A percentile compares a stretch with the other conserved stretches of the same genome.
Evolutionary conservation across 2,329 filamentous ascomycete species (phyloP).

Genomic region (Volutella citrinella): DNA sequence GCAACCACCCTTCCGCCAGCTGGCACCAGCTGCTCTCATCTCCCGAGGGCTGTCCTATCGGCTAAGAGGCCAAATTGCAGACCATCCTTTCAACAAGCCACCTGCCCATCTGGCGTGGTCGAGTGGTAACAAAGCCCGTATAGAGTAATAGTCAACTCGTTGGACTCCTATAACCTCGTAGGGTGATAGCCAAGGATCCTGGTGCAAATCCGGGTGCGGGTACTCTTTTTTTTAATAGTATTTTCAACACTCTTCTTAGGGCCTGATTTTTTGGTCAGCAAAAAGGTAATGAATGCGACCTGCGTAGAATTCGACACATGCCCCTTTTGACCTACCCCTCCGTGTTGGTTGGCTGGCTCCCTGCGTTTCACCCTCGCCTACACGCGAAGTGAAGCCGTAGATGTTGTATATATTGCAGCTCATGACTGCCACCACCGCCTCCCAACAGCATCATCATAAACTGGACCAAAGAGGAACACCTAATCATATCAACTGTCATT

Average conservation of each 20-base stretch:
- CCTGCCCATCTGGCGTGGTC: slow-evolving; percentile 12
- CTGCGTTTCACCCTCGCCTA: no score
- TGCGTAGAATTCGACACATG: no score
- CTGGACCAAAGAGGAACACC: no score
- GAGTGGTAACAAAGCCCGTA: slow-evolving; percentile 27
- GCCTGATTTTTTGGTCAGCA: background rate
- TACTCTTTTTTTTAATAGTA: slow-evolving; percentile 18
- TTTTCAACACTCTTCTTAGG: background rate
- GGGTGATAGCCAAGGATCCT: slow-evolving; percentile 33
- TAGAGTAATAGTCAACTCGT: slow-evolving; percentile 36
- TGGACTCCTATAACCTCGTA: slow-evolving; percentile 32
- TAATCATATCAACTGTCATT: no score
- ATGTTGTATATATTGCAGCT: no score
- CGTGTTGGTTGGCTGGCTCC: no score
- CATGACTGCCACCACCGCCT: no score
- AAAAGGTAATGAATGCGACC: no score
- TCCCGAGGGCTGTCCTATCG: slow-evolving; percentile 3
- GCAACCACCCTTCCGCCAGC: slow-evolving; percentile 14
- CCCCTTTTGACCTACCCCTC: no score
- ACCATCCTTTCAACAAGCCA: slow-evolving; percentile 11
- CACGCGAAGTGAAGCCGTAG: no score
- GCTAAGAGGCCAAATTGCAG: slow-evolving; percentile 14
- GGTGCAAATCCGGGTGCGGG: slow-evolving; percentile 36
- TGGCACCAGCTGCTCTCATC: slow-evolving; percentile 5
- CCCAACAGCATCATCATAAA: no score